phyloP scores from a whole-genome alignment of 805 yeast genomes.

The Brettanomyces anomalus region DNA sequence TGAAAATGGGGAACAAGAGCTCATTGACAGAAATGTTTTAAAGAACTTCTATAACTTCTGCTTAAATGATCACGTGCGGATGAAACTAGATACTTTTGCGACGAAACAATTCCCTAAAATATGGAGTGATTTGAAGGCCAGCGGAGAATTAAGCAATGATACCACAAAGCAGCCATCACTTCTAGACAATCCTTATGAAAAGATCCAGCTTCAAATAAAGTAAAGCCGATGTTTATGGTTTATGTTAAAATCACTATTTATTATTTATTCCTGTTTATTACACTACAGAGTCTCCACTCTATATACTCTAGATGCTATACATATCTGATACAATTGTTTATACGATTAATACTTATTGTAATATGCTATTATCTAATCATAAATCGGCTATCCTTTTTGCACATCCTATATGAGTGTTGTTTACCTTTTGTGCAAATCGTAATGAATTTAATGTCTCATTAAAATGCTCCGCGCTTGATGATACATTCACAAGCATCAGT shows the following conservation, averaged over 20 bases:
- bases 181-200: conserved; percentile 17
- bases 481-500: conserved; percentile 84
- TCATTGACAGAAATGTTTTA: conserved; percentile 35
- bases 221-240: too few species aligned
- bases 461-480: conserved; percentile 53
- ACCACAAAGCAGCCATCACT: conserved; percentile 26
- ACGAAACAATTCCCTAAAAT: conserved; percentile 19
- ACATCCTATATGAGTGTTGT: conserved; percentile 32
- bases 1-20: conserved; percentile 33
- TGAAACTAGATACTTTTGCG: conserved; percentile 32
- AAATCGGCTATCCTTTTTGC: not conserved
- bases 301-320: too few species aligned
- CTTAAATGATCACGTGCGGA: conserved; percentile 27
- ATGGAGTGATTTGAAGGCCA: conserved; percentile 30
- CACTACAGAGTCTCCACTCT: too few species aligned
- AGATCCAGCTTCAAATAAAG: conserved; percentile 1
- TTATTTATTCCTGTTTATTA: too few species aligned
- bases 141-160: conserved; percentile 22
- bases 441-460: conserved; percentile 78
- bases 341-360: too few species aligned
- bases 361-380: too few species aligned
- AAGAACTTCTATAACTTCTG: conserved; percentile 41
- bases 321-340: too few species aligned
- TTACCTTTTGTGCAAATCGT: conserved; percentile 82
- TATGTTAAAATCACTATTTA: not conserved